phyloP scores from a whole-genome alignment of 768 basidiomycete species.

The Suillus sp. region DNA sequence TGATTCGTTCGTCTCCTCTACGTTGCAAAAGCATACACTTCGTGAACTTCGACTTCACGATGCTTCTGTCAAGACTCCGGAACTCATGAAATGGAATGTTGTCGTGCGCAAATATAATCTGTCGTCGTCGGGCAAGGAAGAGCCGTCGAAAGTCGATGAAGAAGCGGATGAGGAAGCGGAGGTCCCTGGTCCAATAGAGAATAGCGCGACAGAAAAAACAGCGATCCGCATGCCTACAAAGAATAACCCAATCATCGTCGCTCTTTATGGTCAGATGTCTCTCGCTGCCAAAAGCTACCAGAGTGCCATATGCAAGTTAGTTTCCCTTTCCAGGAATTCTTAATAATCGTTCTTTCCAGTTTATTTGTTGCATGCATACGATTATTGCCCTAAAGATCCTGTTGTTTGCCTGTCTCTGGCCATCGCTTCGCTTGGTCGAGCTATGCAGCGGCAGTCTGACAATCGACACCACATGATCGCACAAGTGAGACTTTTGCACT shows the following conservation, averaged over 20 bases:
- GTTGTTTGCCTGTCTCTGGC: conserved; percentile 82
- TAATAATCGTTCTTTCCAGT: conserved; percentile 45
- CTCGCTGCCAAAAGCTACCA: conserved; percentile 87
- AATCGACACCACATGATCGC: conserved; percentile 89
- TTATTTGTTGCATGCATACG: conserved; percentile 88
- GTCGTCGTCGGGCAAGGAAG: conserved; percentile 41
- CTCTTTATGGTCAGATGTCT: conserved; percentile 82
- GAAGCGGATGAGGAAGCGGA: conserved; percentile 36
- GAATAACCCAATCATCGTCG: conserved; percentile 67
- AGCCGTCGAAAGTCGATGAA: conserved; percentile 31
- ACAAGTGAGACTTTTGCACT: conserved; percentile 45
- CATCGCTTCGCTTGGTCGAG: conserved; percentile 83
- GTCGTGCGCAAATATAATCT: conserved; percentile 59
- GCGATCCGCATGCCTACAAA: conserved; percentile 58
- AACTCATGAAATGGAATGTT: conserved; percentile 62
- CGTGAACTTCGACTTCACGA: conserved; percentile 77
- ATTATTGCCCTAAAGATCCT: conserved; percentile 81
- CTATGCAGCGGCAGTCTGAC: conserved; percentile 93
- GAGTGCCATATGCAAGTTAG: conserved; percentile 79
- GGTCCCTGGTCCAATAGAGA: conserved; percentile 17
- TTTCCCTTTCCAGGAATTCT: not conserved
- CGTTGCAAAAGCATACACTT: conserved; percentile 81
- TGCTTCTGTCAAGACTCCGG: conserved; percentile 62
- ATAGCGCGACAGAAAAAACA: conserved; percentile 26
- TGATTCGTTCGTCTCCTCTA: conserved; percentile 75